phyloP scores from a whole-genome alignment of 768 basidiomycete species.

The Leccinum sublutescens region DNA sequence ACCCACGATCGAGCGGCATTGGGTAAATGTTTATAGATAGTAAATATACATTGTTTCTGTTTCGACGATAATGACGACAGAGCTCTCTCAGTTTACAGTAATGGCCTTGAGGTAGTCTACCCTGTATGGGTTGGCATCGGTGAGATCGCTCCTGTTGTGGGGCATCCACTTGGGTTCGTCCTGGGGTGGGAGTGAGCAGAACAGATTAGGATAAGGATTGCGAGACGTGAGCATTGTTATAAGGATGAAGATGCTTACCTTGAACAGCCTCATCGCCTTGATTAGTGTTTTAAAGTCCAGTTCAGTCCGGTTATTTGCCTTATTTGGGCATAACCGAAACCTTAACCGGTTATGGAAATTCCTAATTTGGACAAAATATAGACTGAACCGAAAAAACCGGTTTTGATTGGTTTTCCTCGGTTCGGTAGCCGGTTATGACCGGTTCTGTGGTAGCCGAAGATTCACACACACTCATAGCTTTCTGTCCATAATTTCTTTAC shows the following conservation, averaged over 20 bases:
- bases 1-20: not conserved
- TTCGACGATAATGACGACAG: not conserved
- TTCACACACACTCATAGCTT: no score
- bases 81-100: conserved; percentile 29
- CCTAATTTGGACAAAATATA: no score
- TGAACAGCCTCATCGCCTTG: conserved; percentile 80
- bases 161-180: conserved; percentile 93
- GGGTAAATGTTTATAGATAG: not conserved
- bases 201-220: not conserved
- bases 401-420: no score
- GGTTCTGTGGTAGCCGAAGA: no score
- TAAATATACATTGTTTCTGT: not conserved
- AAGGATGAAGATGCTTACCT: conserved; percentile 43
- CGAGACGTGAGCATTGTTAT: not conserved
- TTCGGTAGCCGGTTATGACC: no score
- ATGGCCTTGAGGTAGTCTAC: conserved; percentile 57
- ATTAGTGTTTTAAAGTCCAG: no score
- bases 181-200: conserved; percentile 35
- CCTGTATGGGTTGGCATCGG: conserved; percentile 59
- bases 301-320: no score
- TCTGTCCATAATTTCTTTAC: no score
- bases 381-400: no score
- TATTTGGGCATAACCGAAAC: no score
- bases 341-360: no score
- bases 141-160: conserved; percentile 57